A percentile compares a stretch with the other conserved stretches of the same genome.
Evolutionary conservation across 139 green algal species (phyloP).

Genomic region (Volvox africanus): DNA sequence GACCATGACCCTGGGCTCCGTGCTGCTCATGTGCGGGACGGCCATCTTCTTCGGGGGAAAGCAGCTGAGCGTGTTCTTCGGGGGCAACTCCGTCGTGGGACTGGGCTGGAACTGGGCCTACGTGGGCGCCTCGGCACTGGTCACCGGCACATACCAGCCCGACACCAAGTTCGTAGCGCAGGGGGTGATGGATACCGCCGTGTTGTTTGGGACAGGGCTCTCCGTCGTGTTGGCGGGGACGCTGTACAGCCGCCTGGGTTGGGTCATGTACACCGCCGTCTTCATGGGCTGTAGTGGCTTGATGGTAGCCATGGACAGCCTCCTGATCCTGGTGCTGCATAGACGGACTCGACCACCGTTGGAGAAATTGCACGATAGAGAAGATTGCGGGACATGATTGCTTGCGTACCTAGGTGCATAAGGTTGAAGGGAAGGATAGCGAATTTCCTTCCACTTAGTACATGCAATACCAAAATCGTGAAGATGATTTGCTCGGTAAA

Average conservation of each 20-base stretch:
- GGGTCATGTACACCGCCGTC: neutral
- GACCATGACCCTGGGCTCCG: neutral
- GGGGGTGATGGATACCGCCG: neutral
- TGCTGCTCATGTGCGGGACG: constrained; percentile 16
- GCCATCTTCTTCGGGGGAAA: constrained; percentile 13
- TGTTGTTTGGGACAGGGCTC: neutral
- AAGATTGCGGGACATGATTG: too few relatives aligned
- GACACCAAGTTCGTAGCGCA: neutral
- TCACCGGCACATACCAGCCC: neutral
- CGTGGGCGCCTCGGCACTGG: constrained; percentile 24
- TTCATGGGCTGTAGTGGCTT: constrained; percentile 17
- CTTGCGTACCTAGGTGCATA: too few relatives aligned
- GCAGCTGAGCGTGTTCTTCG: neutral
- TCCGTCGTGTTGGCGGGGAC: neutral
- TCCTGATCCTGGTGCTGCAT: too few relatives aligned
- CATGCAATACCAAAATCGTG: too few relatives aligned
- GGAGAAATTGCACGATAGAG: too few relatives aligned
- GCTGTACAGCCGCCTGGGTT: constrained; percentile 28
- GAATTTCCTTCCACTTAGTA: too few relatives aligned
- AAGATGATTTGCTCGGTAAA: too few relatives aligned
- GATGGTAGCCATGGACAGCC: too few relatives aligned
- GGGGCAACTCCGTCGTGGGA: neutral
- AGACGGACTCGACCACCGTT: too few relatives aligned
- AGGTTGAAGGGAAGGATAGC: too few relatives aligned
- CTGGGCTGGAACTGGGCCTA: constrained; percentile 32